phyloP scores from a whole-genome alignment of 1,284 basidiomycete species.

The Ganoderma sp. region DNA sequence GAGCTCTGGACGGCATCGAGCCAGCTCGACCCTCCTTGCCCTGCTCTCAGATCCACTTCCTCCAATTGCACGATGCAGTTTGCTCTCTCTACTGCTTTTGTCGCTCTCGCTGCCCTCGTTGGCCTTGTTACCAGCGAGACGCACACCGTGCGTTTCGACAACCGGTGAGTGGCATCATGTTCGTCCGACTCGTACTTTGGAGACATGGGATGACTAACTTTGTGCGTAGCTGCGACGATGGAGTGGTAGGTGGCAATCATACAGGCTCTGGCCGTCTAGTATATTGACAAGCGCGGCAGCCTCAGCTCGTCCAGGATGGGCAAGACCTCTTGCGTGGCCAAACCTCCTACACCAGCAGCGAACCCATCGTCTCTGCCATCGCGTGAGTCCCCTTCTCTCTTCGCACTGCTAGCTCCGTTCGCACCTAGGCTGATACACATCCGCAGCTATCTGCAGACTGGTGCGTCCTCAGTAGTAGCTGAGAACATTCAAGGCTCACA shows the following conservation, averaged over 20 bases:
- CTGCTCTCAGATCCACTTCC: not conserved
- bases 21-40: not conserved
- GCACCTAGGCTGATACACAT: not conserved
- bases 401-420: too few species aligned
- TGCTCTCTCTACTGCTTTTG: slow-evolving; percentile 38
- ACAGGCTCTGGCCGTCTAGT: not conserved
- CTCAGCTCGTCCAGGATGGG: not conserved
- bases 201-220: not conserved
- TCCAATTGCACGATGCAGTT: slow-evolving; percentile 38
- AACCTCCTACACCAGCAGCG: not conserved
- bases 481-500: not conserved
- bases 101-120: slow-evolving; percentile 36
- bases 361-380: not conserved
- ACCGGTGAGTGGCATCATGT: slow-evolving; percentile 39
- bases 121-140: slow-evolving; percentile 41
- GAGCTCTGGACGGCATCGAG: not conserved
- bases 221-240: slow-evolving; percentile 43
- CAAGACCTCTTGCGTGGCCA: too few species aligned
- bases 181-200: not conserved
- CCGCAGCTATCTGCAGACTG: slow-evolving; percentile 41
- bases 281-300: not conserved
- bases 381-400: not conserved
- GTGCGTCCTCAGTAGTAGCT: slow-evolving; percentile 22
- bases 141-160: slow-evolving; percentile 46
- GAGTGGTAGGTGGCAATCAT: slow-evolving; percentile 38